Percentiles rank a stretch among this genome's conserved stretches.
phyloP scores from a whole-genome alignment of 2,329 filamentous ascomycete species.

The Fusarium brevicatenulatum region DNA sequence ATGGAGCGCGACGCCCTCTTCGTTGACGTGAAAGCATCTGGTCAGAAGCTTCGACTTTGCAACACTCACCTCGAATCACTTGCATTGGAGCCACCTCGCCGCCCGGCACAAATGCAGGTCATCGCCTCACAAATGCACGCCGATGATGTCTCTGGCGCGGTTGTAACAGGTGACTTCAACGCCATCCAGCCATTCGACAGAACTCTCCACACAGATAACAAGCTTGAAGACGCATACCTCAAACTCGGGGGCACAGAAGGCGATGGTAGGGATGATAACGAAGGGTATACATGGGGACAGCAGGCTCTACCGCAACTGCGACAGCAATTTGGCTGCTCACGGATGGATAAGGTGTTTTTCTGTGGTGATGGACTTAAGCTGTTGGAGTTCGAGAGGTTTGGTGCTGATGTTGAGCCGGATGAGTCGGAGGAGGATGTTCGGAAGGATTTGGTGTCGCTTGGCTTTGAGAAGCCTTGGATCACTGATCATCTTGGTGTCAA shows the following conservation, averaged over 20 bases:
- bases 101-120: constrained; percentile 59
- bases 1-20: constrained; percentile 66
- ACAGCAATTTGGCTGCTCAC: constrained; percentile 58
- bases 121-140: constrained; percentile 56
- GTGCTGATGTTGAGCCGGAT: constrained; percentile 51
- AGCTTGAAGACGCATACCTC: constrained; percentile 63
- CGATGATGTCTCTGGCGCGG: constrained; percentile 50
- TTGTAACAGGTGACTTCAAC: constrained; percentile 67
- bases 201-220: constrained; percentile 58
- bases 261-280: constrained; percentile 43
- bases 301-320: constrained; percentile 56
- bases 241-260: constrained; percentile 61
- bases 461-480: constrained; percentile 16
- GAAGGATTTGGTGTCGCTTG: constrained; percentile 1
- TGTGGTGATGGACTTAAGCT: constrained; percentile 47
- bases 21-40: constrained; percentile 51
- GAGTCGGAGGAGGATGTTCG: background rate
- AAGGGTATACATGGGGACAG: constrained; percentile 68
- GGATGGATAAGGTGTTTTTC: constrained; percentile 65
- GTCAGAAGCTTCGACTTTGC: constrained; percentile 57
- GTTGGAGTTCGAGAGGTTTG: constrained; percentile 57
- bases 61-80: constrained; percentile 69
- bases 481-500: constrained; percentile 18
- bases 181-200: constrained; percentile 65
- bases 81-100: constrained; percentile 56